Evolutionary conservation across 2,329 filamentous ascomycete genomes (phyloP).

Genomic region (Ceratocystis albifundus): DNA sequence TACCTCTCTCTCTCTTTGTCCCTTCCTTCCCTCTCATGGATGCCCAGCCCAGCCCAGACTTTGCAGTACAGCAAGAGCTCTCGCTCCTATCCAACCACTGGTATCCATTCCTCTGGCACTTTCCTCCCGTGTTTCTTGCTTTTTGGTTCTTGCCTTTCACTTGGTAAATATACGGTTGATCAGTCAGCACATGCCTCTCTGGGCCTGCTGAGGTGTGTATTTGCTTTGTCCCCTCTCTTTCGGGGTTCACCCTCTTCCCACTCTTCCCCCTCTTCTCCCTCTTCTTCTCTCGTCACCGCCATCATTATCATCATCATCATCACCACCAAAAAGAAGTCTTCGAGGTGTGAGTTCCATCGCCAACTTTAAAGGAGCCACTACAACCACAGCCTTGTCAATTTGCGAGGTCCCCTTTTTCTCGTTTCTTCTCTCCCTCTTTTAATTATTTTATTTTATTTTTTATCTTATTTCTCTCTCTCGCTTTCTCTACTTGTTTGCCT

Average conservation of each 20-base stretch:
- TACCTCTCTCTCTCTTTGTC: too few relatives aligned
- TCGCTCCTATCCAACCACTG: neutral
- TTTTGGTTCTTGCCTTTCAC: neutral
- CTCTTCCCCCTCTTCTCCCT: neutral
- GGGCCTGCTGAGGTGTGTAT: too few relatives aligned
- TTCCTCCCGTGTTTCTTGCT: neutral
- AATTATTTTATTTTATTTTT: neutral
- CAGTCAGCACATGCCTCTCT: neutral
- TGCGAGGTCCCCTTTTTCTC: neutral
- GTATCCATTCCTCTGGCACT: neutral
- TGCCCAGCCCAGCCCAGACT: neutral
- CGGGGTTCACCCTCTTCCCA: too few relatives aligned
- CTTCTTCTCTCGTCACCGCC: neutral
- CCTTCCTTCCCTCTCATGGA: neutral
- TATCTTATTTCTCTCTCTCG: too few relatives aligned
- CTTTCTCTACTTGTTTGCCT: neutral
- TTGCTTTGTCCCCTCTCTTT: neutral
- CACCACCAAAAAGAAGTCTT: neutral
- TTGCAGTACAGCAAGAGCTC: neutral
- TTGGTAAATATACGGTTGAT: neutral
- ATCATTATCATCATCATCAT: constrained; percentile 1
- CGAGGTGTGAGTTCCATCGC: neutral
- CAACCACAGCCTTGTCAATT: neutral
- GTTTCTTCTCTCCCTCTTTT: neutral
- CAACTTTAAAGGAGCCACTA: neutral